Percentiles rank a stretch among this genome's conserved stretches.
Evolutionary conservation across 345 rosid species (phyloP).

Genomic region (Citrus mangshanensis): DNA sequence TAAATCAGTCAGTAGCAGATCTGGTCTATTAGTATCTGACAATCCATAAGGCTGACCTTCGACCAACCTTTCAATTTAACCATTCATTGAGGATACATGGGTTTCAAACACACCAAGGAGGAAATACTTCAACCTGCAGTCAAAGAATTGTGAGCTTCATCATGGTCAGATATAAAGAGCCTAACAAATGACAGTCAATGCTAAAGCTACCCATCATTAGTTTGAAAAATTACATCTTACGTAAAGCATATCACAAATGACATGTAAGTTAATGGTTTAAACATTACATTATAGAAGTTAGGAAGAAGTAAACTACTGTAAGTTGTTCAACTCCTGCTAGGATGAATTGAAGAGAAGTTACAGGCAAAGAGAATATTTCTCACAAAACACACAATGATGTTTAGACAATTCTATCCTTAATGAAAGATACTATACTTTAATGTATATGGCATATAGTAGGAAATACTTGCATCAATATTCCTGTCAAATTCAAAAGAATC

Average conservation of each 20-base stretch:
- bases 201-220: not conserved
- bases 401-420: not conserved
- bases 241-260: too few species aligned
- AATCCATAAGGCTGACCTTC: slow-evolving; percentile 26
- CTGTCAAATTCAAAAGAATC: not conserved
- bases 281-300: not conserved
- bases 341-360: not conserved
- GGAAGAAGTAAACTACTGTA: not conserved
- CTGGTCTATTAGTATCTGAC: slow-evolving; percentile 37
- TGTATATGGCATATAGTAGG: not conserved
- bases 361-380: not conserved
- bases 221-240: not conserved
- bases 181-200: not conserved
- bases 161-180: not conserved
- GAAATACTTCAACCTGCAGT: slow-evolving; percentile 47
- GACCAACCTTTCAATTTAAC: slow-evolving; percentile 12
- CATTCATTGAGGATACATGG: slow-evolving; percentile 1
- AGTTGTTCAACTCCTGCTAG: not conserved
- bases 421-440: not conserved
- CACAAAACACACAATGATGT: not conserved
- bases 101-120: slow-evolving; percentile 1
- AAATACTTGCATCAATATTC: not conserved
- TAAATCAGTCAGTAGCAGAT: slow-evolving; percentile 52
- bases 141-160: slow-evolving; percentile 2
- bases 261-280: not conserved